These are phyloP conservation scores for Mycosphaerella sp. DNA, from an alignment of 2,329 filamentous ascomycete genomes.

Conservation along the genomic window DNA sequence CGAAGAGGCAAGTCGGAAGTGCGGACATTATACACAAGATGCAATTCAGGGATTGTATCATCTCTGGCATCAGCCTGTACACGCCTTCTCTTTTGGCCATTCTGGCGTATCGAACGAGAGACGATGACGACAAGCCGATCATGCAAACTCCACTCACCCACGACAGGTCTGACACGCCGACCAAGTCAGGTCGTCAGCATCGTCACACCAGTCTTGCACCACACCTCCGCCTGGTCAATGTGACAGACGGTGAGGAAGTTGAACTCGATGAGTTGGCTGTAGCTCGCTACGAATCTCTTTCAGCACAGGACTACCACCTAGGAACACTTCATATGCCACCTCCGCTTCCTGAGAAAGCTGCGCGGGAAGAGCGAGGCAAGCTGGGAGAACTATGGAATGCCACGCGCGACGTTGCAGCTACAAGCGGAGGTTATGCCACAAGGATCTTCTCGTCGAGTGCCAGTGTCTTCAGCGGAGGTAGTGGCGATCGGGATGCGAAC, in stretches of 20 bases:
- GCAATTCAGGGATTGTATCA: slow-evolving; percentile 86
- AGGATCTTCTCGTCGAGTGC: slow-evolving; percentile 81
- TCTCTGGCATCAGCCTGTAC: slow-evolving; percentile 95
- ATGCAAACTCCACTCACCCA: slow-evolving; percentile 18
- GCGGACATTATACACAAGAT: slow-evolving; percentile 91
- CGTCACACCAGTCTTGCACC: slow-evolving; percentile 76
- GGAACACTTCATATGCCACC: slow-evolving; percentile 72
- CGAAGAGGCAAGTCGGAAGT: slow-evolving; percentile 66
- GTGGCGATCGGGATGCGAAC: slow-evolving; percentile 35
- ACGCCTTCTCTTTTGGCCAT: slow-evolving; percentile 85
- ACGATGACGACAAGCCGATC: slow-evolving; percentile 57
- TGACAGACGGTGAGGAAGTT: slow-evolving; percentile 73
- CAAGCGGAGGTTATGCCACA: slow-evolving; percentile 69
- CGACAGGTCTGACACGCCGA: slow-evolving; percentile 49
- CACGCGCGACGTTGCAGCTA: slow-evolving; percentile 17
- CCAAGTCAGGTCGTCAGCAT: slow-evolving; percentile 57
- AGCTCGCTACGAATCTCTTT: slow-evolving; percentile 78
- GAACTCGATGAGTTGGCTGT: slow-evolving; percentile 82
- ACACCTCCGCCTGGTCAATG: slow-evolving; percentile 84
- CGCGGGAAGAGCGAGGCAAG: slow-evolving; percentile 57
- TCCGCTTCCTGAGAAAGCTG: slow-evolving; percentile 54
- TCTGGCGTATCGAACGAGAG: slow-evolving; percentile 78
- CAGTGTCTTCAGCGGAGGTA: slow-evolving; percentile 55
- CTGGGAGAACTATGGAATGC: slow-evolving; percentile 89
- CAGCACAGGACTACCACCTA: slow-evolving; percentile 87